Evolutionary conservation across 1,284 basidiomycete species (phyloP), one percentile per base, ranked within the genome.

Genomic region (Pholiota adiposa): DNA sequence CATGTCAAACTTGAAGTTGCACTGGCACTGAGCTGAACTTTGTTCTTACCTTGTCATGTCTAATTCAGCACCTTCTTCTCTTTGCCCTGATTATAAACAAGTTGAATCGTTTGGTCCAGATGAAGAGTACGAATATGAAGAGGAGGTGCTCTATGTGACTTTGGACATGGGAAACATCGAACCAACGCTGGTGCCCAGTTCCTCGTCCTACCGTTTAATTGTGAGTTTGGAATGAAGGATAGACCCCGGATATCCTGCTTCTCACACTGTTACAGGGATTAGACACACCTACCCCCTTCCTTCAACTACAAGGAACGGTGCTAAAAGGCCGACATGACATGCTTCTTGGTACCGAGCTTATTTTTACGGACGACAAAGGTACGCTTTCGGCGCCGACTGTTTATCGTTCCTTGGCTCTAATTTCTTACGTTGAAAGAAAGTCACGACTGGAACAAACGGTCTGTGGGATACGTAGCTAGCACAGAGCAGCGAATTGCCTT

Each of bases 291-390:
- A 87, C 84, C 0, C 90, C 90, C 0, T 91, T 84, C 65, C 70
- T 93, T 14, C 90, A 93, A 65, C 77, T 92, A 0, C 86, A 87
- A 8, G 89, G 89, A 3, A 88, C 87, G 0, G 78, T 90, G 31
- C 80, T 92, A 64, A 86, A 86, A 70, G 90, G 90, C 0, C 74
- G 77, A 46, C 86, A 91, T 63, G 84, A 88, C 60, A 70, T 75
- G 11, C 75, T 92, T 5, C 72, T 92, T 3, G 90, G 90, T 1
- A 89, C 88, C 0, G 90, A 92, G 65, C 73, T 92, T 19, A 69
- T 92, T 25, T 91, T 92, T 71, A 83, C 83, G 1, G 88, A 90
- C 52, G 79, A 75, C 41, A 84, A 84, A 78, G 81, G 87, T 87
- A 60, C 48, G 38, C 31, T 38, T 25, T n/a, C 55, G 34, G 52